Base-by-base conservation (phyloP, 192 early-diverging fungal species). In the Paraglomus occultum region DNA sequence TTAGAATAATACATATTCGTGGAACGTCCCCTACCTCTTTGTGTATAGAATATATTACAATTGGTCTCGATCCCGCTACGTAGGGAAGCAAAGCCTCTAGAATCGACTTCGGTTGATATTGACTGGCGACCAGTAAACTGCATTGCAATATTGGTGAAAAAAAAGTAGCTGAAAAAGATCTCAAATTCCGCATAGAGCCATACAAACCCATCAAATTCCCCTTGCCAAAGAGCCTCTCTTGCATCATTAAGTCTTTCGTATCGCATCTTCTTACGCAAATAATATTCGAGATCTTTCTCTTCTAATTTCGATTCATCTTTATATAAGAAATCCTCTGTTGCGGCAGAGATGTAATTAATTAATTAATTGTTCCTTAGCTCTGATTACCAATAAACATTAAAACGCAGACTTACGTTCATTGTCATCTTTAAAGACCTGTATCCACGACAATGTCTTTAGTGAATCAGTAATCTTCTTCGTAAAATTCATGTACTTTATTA, bases 11-110 rank as follows among this genome's bases (percentile, higher is more conserved):
- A 18, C 17, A 63, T 18, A 11, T 0, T 18, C 7, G 48, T 22
- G 48, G 10, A 63, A 31, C 6, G 12, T 12, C 42, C 60, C 77
- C 22, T 64, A 59, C 72, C 58, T 90, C 89, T 71, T 90, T 90
- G 64, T 75, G 61, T 55, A 80, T 82, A 64, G 86, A 84, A 77
- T 96, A 96, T 7, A 94, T 86, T 1, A 97, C 92, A 18, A 97
- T 82, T 62, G 92, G 89, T 53, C 91, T 77, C 15, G 93, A 95
- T 64, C 90, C 89, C n/a, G 82, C 85, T n/a, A 99, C 48, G 64
- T 84, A 92, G 0, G 85, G 91, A 0, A 79, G 51, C 6, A 99
- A 82, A 51, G 76, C 78, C 44, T 89, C 81, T 8, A 98, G 68
- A 14, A 97, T 84, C 8, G 89, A 88, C 61, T 82, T 80, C 5